Evolutionary conservation across 2,329 filamentous ascomycete species (phyloP), one percentile per base, ranked within the genome.

Genomic region (Thermomyces lanuginosus): DNA sequence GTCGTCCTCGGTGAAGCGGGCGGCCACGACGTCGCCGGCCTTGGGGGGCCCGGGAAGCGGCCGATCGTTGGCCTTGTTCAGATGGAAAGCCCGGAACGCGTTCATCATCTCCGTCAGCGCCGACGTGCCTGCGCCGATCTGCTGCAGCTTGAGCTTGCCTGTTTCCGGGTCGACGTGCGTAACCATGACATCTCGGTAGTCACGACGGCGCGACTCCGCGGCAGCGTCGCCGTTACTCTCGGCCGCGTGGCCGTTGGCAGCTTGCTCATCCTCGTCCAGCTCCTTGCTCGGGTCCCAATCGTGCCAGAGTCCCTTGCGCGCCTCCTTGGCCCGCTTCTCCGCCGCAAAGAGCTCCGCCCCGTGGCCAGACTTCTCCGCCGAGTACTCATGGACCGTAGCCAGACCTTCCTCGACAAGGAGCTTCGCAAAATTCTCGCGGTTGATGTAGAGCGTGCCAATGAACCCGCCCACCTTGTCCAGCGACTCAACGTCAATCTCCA

Each of bases 401-500:
- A 93, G 66, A 35, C 89, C 89, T 56, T 98, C 89, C 54, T 95
- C 89, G 1, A 98, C 72, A 1, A 98, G 68, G 2, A 81, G 55
- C 63, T 92, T 93, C 44, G 84, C 81, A 47, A 98, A 92, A 60
- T 80, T 95, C 57, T 95, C 86, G 28, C 84, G 79, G 62, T 83
- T 86, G 51, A 98, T 70, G 53, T 83, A 93, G 13, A 98, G 65
- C 8, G 82, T 80, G 29, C 89, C 89, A 40, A 98, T 95, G 62
- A 98, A 98, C 19, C 89, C 89, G 43, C 89, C 89, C 14, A 89
- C 76, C 64, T 93, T 95, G 64, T 98, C 89, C 40, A 82, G 79
- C 43, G 84, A 83, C 51, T 92, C 75, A 11, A 98, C 77, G 43
- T 98, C 84, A 32, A 98, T 80, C 55, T 95, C 86, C 25, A 89